Percentiles rank a stretch among this genome's conserved stretches.
Conservation (phyloP, 2,329 filamentous ascomycete genomes). For the Paradendryphiella salina region DNA sequence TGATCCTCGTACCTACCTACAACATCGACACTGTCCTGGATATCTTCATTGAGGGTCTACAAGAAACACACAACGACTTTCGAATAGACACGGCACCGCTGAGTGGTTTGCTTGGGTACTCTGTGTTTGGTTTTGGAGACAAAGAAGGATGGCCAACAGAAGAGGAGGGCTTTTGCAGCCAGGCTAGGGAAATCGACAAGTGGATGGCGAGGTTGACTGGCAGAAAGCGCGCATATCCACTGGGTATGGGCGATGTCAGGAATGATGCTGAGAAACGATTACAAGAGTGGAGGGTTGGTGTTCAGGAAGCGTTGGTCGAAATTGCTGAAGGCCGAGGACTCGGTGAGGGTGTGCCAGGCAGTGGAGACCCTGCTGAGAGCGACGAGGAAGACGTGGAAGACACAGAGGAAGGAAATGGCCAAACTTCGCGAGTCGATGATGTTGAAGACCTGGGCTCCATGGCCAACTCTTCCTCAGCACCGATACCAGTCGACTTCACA, state of each 20-base stretch:
- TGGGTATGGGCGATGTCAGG: constrained; percentile 87
- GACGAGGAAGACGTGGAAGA: constrained; percentile 70
- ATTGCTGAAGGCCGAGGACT: constrained; percentile 58
- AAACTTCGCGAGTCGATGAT: constrained; percentile 63
- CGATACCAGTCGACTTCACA: constrained; percentile 85
- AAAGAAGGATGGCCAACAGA: constrained; percentile 90
- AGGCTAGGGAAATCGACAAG: constrained; percentile 85
- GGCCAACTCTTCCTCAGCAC: constrained; percentile 51
- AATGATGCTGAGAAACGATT: constrained; percentile 68
- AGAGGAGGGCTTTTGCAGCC: constrained; percentile 87
- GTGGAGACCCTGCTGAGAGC: constrained; percentile 81
- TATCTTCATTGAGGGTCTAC: constrained; percentile 81
- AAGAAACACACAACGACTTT: constrained; percentile 96
- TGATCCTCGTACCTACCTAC: constrained; percentile 85
- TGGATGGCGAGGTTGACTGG: constrained; percentile 97
- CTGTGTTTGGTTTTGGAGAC: constrained; percentile 92
- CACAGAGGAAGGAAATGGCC: constrained; percentile 50
- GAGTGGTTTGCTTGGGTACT: constrained; percentile 76
- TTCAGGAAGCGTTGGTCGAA: constrained; percentile 70
- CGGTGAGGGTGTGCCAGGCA: constrained; percentile 72
- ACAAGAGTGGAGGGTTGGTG: constrained; percentile 75
- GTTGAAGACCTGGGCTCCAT: constrained; percentile 80
- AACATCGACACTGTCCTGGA: constrained; percentile 93
- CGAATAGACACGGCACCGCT: constrained; percentile 88
- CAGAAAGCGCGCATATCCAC: constrained; percentile 81